phyloP scores from a whole-genome alignment of 2,329 filamentous ascomycete genomes.

The Colletotrichum chrysophilum region DNA sequence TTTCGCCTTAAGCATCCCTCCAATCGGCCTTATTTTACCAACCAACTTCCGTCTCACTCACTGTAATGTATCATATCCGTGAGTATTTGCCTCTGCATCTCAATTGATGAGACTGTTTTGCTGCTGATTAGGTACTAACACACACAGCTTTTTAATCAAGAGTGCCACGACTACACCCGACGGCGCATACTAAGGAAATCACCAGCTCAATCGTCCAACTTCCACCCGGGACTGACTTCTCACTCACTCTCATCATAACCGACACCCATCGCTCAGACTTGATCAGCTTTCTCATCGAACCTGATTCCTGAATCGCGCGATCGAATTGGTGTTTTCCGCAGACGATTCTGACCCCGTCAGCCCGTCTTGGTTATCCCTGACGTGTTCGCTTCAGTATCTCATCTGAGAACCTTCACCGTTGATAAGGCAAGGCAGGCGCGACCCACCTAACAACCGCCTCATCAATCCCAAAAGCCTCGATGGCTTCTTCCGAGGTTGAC shows the following conservation, averaged over 20 bases:
- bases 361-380: not conserved
- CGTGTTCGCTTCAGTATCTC: not conserved
- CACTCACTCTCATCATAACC: not conserved
- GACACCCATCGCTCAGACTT: not conserved
- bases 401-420: not conserved
- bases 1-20: not conserved
- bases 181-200: not conserved
- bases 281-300: not conserved
- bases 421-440: not conserved
- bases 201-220: not conserved
- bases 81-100: not conserved
- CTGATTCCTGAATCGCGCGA: not conserved
- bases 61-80: slow-evolving; percentile 16
- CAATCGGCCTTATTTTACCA: not conserved
- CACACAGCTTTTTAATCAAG: not conserved
- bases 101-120: not conserved
- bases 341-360: not conserved
- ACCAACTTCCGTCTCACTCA: not conserved
- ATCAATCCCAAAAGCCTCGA: slow-evolving; percentile 43
- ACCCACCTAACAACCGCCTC: not conserved
- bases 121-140: not conserved
- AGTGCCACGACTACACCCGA: not conserved
- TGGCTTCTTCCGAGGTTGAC: slow-evolving; percentile 97
- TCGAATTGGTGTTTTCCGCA: not conserved
- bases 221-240: not conserved